Evolutionary conservation across 352 stramenopile genomes (phyloP), one percentile per base, ranked within the genome.

Genomic region (Albugo laibachii): DNA sequence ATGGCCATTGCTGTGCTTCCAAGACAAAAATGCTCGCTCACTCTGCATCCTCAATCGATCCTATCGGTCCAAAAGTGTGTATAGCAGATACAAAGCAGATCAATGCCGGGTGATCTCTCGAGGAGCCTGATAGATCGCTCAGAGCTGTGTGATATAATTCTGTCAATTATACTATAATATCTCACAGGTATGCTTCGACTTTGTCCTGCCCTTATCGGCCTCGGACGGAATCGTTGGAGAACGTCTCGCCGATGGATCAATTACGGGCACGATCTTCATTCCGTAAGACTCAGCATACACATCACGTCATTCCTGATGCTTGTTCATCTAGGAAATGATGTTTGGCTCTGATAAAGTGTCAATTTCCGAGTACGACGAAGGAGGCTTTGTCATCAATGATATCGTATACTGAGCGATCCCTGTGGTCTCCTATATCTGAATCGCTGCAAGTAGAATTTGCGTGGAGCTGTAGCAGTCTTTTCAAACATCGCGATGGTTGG

Each of bases 261-360:
- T 61, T 89, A 89, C 42, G 77, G 77, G 5, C 77, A 89, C 46
- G 77, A 89, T 54, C 68, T 89, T 62, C 77, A 89, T 27, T 42
- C 49, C 38, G 53, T 58, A 43, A 14, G 38, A 8, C 38, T 19
- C 16, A 24, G 38, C 8, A 43, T 43, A 8, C 16, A 10, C 38
- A 43, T 43, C 16, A 10, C 16, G 20, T 43, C n/a, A n/a, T 24
- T 24, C 20, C 38, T 18, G 44, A 38, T 11, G 27, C 18, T 34
- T 13, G 14, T n/a, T 11, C 43, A 0, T 14, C 1, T 50, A 89
- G 77, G 77, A 89, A 58, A 89, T 89, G 77, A 61, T 89, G 43
- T 75, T 67, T 46, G 77, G 69, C 41, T 83, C 77, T 13, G 49
- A 63, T 47, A 89, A 89, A 51, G 59, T 86, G 15, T 83, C 77